Evolutionary conservation across 2,329 filamentous ascomycete genomes (phyloP), one percentile per base, ranked within the genome.

Genomic region (Colletotrichum horii): DNA sequence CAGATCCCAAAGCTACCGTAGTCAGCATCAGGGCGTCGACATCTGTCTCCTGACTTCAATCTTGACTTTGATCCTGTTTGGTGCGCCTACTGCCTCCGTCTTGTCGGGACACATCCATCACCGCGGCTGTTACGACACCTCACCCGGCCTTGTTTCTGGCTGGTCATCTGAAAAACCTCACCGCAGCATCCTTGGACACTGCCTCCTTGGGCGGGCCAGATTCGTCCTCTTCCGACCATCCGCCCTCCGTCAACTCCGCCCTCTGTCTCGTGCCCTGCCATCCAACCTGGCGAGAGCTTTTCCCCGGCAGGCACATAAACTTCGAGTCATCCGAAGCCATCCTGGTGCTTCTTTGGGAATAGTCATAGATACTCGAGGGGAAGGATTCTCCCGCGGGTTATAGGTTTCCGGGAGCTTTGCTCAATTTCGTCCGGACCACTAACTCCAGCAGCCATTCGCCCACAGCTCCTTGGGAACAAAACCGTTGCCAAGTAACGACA

Each of bases 291-390:
- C 30, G 28, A 48, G 56, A 68, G 24, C 52, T 68, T 52, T 48
- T 69, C 19, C 38, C 64, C 70, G 43, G 64, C 70, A 69, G 58
- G 64, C 70, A 69, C 71, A 12, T 19, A 30, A 74, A 69, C 70
- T 26, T 73, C 68, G 56, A 67, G 30, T 69, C 69, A 60, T 75
- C 74, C 38, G 43, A 75, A 74, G 64, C 30, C 32, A 26, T 7
- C 30, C 52, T 62, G 30, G 36, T 72, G 28, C 34, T 36, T n/a
- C 22, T 52, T 58, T 26, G 52, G 56, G 43, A 56, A 43, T 67
- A 61, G 36, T 19, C n/a, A 55, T 62, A 30, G n/a, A 72, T 22
- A 66, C 69, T 62, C 64, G n/a, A 56, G 36, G 38, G 38, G 38
- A 12, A 48, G 19, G 19, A 48, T 48, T 62, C 36, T 64, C 32